phyloP scores from a whole-genome alignment of 495 filamentous ascomycete species.

The Penicillium crystallinum region DNA sequence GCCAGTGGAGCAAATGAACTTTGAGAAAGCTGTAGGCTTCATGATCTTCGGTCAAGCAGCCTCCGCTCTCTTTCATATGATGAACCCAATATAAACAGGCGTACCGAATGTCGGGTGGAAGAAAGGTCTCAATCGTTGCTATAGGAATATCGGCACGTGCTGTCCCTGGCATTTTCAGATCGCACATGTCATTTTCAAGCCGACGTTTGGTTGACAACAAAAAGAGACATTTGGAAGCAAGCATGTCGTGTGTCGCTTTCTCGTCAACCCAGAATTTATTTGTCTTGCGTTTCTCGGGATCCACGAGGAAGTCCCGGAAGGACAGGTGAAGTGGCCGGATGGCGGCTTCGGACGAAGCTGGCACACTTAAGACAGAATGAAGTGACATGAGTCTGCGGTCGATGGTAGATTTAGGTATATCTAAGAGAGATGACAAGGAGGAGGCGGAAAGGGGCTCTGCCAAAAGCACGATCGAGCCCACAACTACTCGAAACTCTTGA shows the following conservation, averaged over 20 bases:
- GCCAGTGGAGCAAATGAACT: conserved; percentile 42
- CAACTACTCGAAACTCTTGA: conserved; percentile 22
- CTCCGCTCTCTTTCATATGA: not conserved
- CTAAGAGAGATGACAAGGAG: conserved; percentile 10
- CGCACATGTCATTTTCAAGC: not conserved
- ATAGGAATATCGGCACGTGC: not conserved
- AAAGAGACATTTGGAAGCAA: not conserved
- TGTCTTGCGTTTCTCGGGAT: not conserved
- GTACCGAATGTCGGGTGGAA: not conserved
- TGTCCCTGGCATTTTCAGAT: not conserved
- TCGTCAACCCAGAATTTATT: not conserved
- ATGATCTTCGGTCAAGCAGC: not conserved
- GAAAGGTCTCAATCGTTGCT: not conserved
- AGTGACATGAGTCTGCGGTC: conserved; percentile 10
- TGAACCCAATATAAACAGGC: not conserved
- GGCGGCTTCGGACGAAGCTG: conserved; percentile 2
- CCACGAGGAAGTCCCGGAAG: conserved; percentile 25
- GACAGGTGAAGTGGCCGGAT: conserved; percentile 22
- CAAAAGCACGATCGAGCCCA: conserved; percentile 23
- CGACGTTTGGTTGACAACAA: not conserved
- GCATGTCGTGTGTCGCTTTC: not conserved
- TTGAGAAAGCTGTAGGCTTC: not conserved
- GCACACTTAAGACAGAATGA: conserved; percentile 18
- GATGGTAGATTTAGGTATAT: conserved; percentile 2
- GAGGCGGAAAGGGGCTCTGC: conserved; percentile 17